Base-by-base conservation (phyloP, 148 eudicot species). In the Pharnaceum exiguum region DNA sequence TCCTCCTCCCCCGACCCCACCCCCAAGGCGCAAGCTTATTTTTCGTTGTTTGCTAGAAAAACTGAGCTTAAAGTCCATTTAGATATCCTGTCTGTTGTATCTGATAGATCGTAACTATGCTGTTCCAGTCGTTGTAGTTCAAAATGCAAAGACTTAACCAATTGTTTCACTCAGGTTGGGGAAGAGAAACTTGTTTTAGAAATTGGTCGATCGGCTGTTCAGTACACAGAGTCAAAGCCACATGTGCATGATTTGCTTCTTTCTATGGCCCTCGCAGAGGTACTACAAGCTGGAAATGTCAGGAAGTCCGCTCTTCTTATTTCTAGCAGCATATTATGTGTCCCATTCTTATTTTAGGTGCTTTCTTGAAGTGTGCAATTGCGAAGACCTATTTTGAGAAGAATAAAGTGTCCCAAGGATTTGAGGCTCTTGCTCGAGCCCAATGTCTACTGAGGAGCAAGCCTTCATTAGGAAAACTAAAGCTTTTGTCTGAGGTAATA, bases 361-460 rank as follows among this genome's bases (percentile, higher is more conserved):
- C 80, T 86, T 83, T 94, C 83, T 85, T 94, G 83, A 86, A 94
- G 99, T 94, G 99, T 89, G 86, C 95, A 55, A 86, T 83, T 74
- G 99, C 99, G 22, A 86, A 83, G 83, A 64, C 52, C 68, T 63
- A 87, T 61, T 80, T 94, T 63, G 96, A 89, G 83, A 86, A 80
- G 82, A 94, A 82, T 65, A 69, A 80, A 51, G 82, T 89, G 28
- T 79, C 85, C 60, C 80, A 72, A 79, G 96, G 96, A 70, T 94
- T 89, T 86, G 99, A 94, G 76, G 99, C 99, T 58, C 96, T 94
- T 82, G 99, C 96, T 56, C 95, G 91, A 65, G 96, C 99, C 50
- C 99, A 89, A 43, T 71, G 91, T 80, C 79, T 83, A 66, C 77
- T 94, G 44, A 79, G 91, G 79, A 89, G 89, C 66, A 80, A 84